Evolutionary conservation across 2,329 filamentous ascomycete species (phyloP).

Genomic region (Aspergillus ibericus): DNA sequence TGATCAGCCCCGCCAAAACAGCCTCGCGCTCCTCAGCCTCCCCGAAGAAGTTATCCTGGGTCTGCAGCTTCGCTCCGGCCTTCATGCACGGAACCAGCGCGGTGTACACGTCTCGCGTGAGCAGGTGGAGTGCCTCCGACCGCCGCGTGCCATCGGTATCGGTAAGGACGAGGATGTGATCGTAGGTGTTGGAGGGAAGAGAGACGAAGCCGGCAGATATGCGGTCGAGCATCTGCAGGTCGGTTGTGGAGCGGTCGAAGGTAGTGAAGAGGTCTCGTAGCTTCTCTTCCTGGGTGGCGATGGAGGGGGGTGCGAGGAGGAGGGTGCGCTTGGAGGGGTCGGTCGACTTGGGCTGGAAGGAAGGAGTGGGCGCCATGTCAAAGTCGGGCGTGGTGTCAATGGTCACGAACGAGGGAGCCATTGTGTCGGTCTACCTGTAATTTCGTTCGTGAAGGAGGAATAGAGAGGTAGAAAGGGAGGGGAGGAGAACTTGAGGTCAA

Average conservation of each 20-base stretch:
- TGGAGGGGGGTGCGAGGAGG: slow-evolving; percentile 84
- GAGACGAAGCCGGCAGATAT: slow-evolving; percentile 77
- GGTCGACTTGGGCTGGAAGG: slow-evolving; percentile 25
- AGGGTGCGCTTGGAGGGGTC: slow-evolving; percentile 60
- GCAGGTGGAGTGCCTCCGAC: slow-evolving; percentile 62
- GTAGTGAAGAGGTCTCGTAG: slow-evolving; percentile 69
- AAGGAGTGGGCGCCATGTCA: slow-evolving; percentile 33
- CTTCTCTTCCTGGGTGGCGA: slow-evolving; percentile 79
- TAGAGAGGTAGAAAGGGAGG: neutral
- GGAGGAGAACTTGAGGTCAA: neutral
- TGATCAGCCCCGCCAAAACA: slow-evolving; percentile 76
- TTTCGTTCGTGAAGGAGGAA: neutral
- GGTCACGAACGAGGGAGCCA: slow-evolving; percentile 31
- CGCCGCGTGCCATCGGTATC: slow-evolving; percentile 68
- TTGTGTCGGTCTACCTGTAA: slow-evolving; percentile 2
- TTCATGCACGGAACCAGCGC: slow-evolving; percentile 62
- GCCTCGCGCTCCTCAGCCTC: slow-evolving; percentile 57
- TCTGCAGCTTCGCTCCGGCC: slow-evolving; percentile 22
- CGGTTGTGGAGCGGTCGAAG: slow-evolving; percentile 73
- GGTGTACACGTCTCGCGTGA: slow-evolving; percentile 67
- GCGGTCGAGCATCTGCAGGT: slow-evolving; percentile 97
- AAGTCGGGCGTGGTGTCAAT: slow-evolving; percentile 60
- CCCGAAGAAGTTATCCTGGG: slow-evolving; percentile 21
- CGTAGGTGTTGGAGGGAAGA: slow-evolving; percentile 76
- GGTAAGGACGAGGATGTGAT: slow-evolving; percentile 78